Evolutionary conservation across 345 rosid species (phyloP).

Genomic region (Lepidium africanum): DNA sequence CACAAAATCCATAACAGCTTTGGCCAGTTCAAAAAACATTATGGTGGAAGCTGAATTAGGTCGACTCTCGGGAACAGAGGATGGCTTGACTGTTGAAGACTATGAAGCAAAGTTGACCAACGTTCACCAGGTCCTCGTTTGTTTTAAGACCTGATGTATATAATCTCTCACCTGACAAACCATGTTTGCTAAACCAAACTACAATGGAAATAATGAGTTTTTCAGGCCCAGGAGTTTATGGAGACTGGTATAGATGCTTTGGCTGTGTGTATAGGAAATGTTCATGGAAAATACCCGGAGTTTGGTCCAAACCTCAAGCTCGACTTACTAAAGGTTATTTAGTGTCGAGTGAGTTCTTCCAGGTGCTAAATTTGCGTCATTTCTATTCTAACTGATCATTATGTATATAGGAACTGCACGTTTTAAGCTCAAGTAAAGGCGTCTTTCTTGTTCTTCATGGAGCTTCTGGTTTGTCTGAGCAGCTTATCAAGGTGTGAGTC

Average conservation of each 20-base stretch:
- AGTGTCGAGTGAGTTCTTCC: not conserved
- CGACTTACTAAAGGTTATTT: conserved; percentile 69
- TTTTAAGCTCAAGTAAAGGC: conserved; percentile 61
- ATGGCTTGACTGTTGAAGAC: conserved; percentile 87
- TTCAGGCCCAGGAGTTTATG: conserved; percentile 83
- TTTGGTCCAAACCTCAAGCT: conserved; percentile 84
- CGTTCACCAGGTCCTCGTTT: conserved; percentile 51
- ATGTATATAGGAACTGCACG: conserved; percentile 49
- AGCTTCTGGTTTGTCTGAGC: conserved; percentile 78
- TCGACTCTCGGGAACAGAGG: conserved; percentile 92
- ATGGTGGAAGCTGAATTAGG: conserved; percentile 96
- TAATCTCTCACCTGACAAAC: not conserved
- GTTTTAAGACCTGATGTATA: not conserved
- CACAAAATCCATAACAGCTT: conserved; percentile 54
- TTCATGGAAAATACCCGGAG: conserved; percentile 89
- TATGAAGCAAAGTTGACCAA: conserved; percentile 90
- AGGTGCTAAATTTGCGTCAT: not conserved
- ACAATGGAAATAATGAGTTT: not conserved
- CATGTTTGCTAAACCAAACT: not conserved
- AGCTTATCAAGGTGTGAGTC: conserved; percentile 59
- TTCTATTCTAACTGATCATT: conserved; percentile 2
- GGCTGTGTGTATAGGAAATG: conserved; percentile 97
- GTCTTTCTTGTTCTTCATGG: conserved; percentile 90
- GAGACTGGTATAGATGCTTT: conserved; percentile 82
- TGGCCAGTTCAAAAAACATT: conserved; percentile 67